Base-by-base conservation (phyloP, 2,329 filamentous ascomycete species). In the Fusarium nygamai region DNA sequence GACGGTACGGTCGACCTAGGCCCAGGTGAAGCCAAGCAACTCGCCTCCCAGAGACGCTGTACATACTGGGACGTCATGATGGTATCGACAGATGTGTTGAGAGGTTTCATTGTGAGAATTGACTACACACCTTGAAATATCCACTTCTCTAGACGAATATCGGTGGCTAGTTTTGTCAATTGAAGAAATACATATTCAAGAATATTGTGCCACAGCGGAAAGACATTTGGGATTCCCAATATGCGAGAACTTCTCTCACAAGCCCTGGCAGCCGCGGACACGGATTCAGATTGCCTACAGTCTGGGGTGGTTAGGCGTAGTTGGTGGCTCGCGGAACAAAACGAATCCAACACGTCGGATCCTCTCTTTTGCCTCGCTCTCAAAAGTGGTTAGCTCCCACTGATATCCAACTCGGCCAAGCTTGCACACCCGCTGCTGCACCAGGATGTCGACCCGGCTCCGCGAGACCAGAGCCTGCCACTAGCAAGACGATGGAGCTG, bases 371-470 rank as follows among this genome's bases (percentile, higher is more conserved):
- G 66, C 71, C 67, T 72, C 53, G 53, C 63, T 69, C 61, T 68
- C 46, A 39, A 58, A 62, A 66, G 51, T 48, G 54, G 73, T 72
- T 76, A 70, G 72, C 68, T 75, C 64, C 74, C 65, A 73, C 73
- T 64, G 64, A 53, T 75, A 20, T 29, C 66, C 67, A 66, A 72
- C 61, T 51, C 53, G 64, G 68, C 64, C 57, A 71, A 67, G 54
- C 54, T 60, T 61, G 53, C 48, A 51, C 61, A 68, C 41, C 39
- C 63, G 36, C 31, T 31, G 51, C 58, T 64, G 39, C 36, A 67
- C 72, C 72, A 71, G 77, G 74, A 69, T 78, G 72, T 71, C 50
- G 57, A 61, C 74, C 77, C 76, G 77, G 77, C 78, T 79, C 77
- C 77, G 76, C 77, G 77, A 78, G 61, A 64, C 63, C 65, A 64